A percentile compares a stretch with the other conserved stretches of the same genome.
Conservation (phyloP, 805 yeast genomes). For the Yarrowia hollandica region DNA sequence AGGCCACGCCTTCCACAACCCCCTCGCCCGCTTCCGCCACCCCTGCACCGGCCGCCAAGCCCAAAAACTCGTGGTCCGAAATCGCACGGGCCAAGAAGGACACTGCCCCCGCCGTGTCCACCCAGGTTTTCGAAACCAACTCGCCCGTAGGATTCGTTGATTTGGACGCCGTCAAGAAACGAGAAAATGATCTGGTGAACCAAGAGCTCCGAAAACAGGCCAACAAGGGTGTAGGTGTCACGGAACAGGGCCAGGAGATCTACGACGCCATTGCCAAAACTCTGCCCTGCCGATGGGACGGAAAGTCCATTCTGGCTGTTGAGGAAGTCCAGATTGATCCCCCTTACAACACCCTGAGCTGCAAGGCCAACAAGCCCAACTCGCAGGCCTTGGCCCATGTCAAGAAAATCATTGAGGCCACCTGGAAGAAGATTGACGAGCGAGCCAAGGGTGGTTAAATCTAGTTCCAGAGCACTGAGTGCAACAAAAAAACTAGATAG, state of each 20-base stretch:
- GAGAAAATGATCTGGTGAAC: conserved; percentile 6
- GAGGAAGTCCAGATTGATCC: conserved; percentile 50
- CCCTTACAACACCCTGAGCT: conserved; percentile 45
- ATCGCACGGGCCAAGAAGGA: conserved; percentile 26
- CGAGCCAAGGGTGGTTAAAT: conserved; percentile 55
- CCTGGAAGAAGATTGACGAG: conserved; percentile 48
- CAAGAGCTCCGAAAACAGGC: background rate
- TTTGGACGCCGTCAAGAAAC: background rate
- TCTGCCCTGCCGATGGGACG: conserved; percentile 50
- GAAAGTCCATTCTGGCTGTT: conserved; percentile 47
- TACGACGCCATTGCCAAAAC: conserved; percentile 50
- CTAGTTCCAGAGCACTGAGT: too few relatives aligned
- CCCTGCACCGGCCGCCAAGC: conserved; percentile 3
- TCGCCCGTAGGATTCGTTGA: conserved; percentile 8
- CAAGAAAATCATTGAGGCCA: conserved; percentile 52
- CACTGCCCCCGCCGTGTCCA: conserved; percentile 10
- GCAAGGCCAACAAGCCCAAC: conserved; percentile 38
- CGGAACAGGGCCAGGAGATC: conserved; percentile 48
- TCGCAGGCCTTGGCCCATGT: conserved; percentile 46
- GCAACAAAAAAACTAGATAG: too few relatives aligned
- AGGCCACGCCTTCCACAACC: conserved; percentile 30
- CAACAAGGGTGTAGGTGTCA: conserved; percentile 42
- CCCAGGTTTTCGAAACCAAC: background rate
- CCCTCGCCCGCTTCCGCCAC: background rate
- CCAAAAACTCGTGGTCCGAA: conserved; percentile 29